Base-by-base conservation (phyloP, 148 eudicot genomes). In the Gaultheria prostrata region DNA sequence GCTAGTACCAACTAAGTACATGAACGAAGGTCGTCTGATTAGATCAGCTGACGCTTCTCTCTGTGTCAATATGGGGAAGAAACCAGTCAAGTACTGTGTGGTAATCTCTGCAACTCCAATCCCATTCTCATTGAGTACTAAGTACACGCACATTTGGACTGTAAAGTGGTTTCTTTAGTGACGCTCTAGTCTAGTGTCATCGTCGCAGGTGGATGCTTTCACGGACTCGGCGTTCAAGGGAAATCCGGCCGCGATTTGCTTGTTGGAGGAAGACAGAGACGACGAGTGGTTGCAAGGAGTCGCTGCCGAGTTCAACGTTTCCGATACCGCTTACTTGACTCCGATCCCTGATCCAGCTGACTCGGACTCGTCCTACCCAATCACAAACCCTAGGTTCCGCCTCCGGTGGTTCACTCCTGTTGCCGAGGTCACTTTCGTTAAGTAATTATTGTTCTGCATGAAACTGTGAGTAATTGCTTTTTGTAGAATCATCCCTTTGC, bases 401-500 rank as follows among this genome's bases (percentile, higher is more conserved):
- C 97, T 93, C 80, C 90, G 95, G 12, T 95, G 97, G 95, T 92
- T 95, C 92, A 92, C 97, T 83, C 95, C 98, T 63, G 88, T 89
- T 61, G 85, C 88, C 39, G 97, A 94, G 95, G 98, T 93, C 51
- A 39, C n/a, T 39, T 43, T 85, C 53, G 1, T 53, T 75, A 12
- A 5, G 1, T 2, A 20, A n/a, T n/a, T n/a, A n/a, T n/a, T n/a
- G n/a, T n/a, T n/a, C n/a, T n/a, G n/a, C n/a, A n/a, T n/a, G n/a
- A n/a, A n/a, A n/a, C n/a, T n/a, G n/a, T n/a, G n/a, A n/a, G n/a
- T n/a, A n/a, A n/a, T n/a, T n/a, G n/a, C n/a, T n/a, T n/a, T n/a
- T n/a, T n/a, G n/a, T n/a, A n/a, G n/a, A n/a, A n/a, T n/a, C n/a
- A n/a, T n/a, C n/a, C n/a, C n/a, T n/a, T n/a, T n/a, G n/a, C n/a